phyloP scores from a whole-genome alignment of 2,329 filamentous ascomycete genomes.

The Pseudocercospora cruenta region DNA sequence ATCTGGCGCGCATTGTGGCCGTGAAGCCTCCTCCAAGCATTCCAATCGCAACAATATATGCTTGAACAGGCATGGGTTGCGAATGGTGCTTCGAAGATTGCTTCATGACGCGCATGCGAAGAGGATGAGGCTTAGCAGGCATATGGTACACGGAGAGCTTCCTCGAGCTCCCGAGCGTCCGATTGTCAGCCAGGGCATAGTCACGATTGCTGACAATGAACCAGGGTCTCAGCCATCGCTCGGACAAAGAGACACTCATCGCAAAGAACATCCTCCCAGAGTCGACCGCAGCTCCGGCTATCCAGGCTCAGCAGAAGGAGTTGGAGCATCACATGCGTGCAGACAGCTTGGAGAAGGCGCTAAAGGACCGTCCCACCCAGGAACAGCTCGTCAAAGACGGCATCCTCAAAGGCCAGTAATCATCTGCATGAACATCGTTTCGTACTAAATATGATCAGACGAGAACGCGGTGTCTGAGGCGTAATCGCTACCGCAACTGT shows the following conservation, averaged over 20 bases:
- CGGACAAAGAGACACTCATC: constrained; percentile 74
- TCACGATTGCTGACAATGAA: constrained; percentile 2
- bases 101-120: background rate
- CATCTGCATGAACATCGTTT: background rate
- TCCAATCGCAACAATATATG: background rate
- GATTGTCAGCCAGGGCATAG: background rate
- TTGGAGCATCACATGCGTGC: constrained; percentile 86
- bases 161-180: background rate
- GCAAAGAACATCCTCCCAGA: constrained; percentile 87
- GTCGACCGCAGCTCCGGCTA: constrained; percentile 73
- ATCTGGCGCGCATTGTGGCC: background rate
- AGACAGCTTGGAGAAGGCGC: constrained; percentile 84
- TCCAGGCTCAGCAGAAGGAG: constrained; percentile 81
- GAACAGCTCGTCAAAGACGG: constrained; percentile 78
- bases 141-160: background rate
- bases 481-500: background rate
- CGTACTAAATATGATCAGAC: background rate
- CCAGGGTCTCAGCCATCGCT: constrained; percentile 61
- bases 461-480: background rate
- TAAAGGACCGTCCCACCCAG: constrained; percentile 74
- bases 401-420: constrained; percentile 61
- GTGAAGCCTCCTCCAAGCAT: background rate
- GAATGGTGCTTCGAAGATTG: background rate
- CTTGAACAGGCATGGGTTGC: constrained; percentile 1
- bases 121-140: constrained; percentile 1